Evolutionary conservation across 1,284 basidiomycete species (phyloP).

Genomic region (Cutaneotrichosporon sp.): DNA sequence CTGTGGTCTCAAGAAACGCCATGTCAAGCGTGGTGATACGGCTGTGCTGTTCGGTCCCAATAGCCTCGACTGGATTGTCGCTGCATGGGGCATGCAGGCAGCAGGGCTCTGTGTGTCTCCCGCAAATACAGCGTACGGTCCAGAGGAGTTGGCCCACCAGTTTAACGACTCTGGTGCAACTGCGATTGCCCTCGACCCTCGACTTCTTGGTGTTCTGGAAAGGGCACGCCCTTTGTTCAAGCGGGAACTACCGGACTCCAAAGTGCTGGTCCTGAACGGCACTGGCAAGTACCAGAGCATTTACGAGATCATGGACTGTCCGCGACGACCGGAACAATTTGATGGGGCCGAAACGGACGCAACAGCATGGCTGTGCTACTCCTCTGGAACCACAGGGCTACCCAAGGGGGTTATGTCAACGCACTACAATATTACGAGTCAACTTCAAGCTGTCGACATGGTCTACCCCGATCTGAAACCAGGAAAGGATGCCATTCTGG

Average conservation of each 20-base stretch:
- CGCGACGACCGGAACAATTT: constrained; percentile 7
- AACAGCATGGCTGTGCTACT: constrained; percentile 55
- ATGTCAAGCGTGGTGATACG: constrained; percentile 32
- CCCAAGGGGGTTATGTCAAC: constrained; percentile 54
- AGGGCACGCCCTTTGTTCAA: constrained; percentile 19
- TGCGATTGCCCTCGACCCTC: constrained; percentile 56
- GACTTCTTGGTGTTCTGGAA: constrained; percentile 48
- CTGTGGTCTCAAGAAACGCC: constrained; percentile 50
- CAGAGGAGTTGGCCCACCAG: constrained; percentile 44
- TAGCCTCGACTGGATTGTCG: constrained; percentile 59
- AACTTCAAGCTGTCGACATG: constrained; percentile 18
- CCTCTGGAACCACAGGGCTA: constrained; percentile 56
- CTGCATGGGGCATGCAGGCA: constrained; percentile 55
- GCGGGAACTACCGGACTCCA: not conserved
- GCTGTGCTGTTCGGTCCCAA: constrained; percentile 51
- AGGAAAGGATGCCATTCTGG: constrained; percentile 13
- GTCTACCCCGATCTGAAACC: constrained; percentile 3
- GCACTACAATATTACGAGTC: constrained; percentile 58
- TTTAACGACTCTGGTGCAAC: constrained; percentile 54
- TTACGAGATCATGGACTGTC: constrained; percentile 10
- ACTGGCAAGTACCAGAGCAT: constrained; percentile 17
- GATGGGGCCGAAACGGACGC: constrained; percentile 5
- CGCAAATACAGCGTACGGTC: constrained; percentile 39
- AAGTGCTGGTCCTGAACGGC: constrained; percentile 6
- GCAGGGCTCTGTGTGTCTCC: constrained; percentile 33